Evolutionary conservation across 257 asterid species (phyloP), one percentile per base, ranked within the genome.

Genomic region (Ligustrum vulgare): DNA sequence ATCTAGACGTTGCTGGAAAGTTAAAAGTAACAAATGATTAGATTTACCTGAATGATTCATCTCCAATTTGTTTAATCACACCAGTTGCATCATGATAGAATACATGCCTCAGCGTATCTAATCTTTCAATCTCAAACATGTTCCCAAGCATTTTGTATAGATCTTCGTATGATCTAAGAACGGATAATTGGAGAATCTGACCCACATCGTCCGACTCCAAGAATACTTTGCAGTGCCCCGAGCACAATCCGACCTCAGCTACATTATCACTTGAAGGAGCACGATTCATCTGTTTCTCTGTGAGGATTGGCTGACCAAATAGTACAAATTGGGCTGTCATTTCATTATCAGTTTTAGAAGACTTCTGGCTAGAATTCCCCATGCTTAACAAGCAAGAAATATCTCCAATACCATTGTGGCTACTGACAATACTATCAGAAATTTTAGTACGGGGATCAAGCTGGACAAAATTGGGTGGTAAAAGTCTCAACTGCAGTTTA

Each of bases 221-320:
- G 87, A 92, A 94, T 70, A 94, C 98, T 83, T 92, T 91, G 84
- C 98, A 94, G 82, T 89, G 95, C 80, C 96, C 89, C 15, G 87
- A 79, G 65, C 87, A 86, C 49, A 83, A 71, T 70, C 92, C 90
- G 74, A 86, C 83, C 47, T 90, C 95, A 70, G 82, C 78, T 1
- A 28, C 31, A 28, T 28, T 28, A 28, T 28, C 31, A 28, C 31
- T 28, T 28, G 31, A 28, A 28, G 31, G 31, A 28, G 31, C 31
- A 28, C 31, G 31, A 28, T 28, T 28, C 31, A 28, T 85, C 73
- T 94, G 99, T 87, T 94, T 96, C 88, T 94, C 98, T 0, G 99
- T 94, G 73, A 92, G 97, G 79, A 94, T 94, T 49, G 96, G 94
- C 83, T 94, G 96, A 80, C 99, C 99, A 67, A 94, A 94, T 75